Conservation (phyloP, 371 early-diverging fungal genomes). For the Rhizoclosmatium hyalinum region DNA sequence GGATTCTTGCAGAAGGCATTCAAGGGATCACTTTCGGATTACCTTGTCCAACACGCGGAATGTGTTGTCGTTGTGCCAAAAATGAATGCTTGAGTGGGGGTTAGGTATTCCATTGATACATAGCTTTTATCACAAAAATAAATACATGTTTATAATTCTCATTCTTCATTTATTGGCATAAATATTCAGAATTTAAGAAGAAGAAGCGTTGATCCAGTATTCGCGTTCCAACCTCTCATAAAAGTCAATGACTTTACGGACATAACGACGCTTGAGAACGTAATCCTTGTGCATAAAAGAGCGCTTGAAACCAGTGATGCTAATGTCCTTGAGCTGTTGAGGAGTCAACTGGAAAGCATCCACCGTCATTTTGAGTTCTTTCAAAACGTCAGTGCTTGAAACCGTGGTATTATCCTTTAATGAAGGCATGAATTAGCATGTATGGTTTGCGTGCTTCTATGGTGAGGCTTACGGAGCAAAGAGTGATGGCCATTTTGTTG, state of each 20-base stretch:
- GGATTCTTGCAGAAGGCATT: slow-evolving; percentile 27
- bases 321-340: slow-evolving; percentile 26
- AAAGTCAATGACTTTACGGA: slow-evolving; percentile 12
- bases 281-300: slow-evolving; percentile 23
- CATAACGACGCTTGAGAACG: slow-evolving; percentile 15
- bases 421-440: not conserved
- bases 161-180: no score
- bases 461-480: slow-evolving; percentile 5
- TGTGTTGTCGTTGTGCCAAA: slow-evolving; percentile 42
- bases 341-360: slow-evolving; percentile 19
- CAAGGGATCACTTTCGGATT: slow-evolving; percentile 46
- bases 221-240: slow-evolving; percentile 20
- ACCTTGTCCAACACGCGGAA: slow-evolving; percentile 44
- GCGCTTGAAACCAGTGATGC: slow-evolving; percentile 24
- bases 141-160: no score
- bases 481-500: slow-evolving; percentile 18
- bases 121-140: no score
- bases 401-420: slow-evolving; percentile 26
- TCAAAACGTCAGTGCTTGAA: slow-evolving; percentile 12
- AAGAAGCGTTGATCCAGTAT: not conserved
- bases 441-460: no score
- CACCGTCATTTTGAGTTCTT: slow-evolving; percentile 20
- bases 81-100: not conserved
- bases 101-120: no score
- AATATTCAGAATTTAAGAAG: slow-evolving; percentile 10